Percentiles rank a stretch among this genome's conserved stretches.
These are phyloP conservation scores for Cynanchum wilfordii DNA, from an alignment of 257 asterid species.

Conservation along the genomic window DNA sequence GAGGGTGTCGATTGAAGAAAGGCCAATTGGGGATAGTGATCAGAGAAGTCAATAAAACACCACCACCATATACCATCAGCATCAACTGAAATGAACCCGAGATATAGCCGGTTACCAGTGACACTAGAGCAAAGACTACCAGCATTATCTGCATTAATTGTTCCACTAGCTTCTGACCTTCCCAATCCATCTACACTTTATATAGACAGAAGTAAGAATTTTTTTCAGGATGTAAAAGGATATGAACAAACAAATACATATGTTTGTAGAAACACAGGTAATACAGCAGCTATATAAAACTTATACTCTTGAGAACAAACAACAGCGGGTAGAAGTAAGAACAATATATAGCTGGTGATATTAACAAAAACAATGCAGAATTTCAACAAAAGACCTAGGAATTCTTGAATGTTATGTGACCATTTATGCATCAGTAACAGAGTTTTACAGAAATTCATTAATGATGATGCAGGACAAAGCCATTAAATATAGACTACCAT, in stretches of 20 bases:
- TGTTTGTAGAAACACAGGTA: background rate
- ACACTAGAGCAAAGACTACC: constrained; percentile 16
- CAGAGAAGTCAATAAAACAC: constrained; percentile 23
- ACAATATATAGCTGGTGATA: background rate
- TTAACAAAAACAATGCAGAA: background rate
- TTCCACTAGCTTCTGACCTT: constrained; percentile 28
- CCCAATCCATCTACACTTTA: constrained; percentile 27
- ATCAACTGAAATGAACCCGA: constrained; percentile 25
- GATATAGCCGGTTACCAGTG: constrained; percentile 11
- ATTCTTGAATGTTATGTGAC: no score
- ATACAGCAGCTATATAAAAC: no score
- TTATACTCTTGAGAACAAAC: background rate
- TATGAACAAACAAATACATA: background rate
- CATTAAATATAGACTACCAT: no score
- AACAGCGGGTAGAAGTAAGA: background rate
- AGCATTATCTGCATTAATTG: constrained; percentile 27
- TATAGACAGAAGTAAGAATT: background rate
- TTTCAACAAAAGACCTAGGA: no score
- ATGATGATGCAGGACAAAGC: no score
- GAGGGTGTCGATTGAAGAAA: constrained; percentile 25
- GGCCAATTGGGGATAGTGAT: constrained; percentile 30
- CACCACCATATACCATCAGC: constrained; percentile 19
- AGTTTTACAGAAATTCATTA: no score
- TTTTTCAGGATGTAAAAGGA: background rate
- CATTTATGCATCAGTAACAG: no score